A percentile compares a stretch with the other conserved stretches of the same genome.
Evolutionary conservation across 345 rosid species (phyloP).

Genomic region (Pistacia integerrima): DNA sequence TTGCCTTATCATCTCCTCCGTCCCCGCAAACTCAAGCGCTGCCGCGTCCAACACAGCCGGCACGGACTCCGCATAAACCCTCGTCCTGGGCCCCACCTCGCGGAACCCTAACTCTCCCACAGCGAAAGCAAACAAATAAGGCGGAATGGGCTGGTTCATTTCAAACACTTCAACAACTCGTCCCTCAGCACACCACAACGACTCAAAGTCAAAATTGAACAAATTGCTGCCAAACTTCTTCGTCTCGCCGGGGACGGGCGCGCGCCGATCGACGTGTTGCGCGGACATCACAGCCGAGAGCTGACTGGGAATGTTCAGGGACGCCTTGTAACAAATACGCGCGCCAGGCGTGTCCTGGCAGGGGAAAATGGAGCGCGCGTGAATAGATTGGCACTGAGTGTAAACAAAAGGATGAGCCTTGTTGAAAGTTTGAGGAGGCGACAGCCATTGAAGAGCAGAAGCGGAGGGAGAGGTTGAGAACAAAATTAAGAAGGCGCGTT

Average conservation of each 20-base stretch:
- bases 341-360: slow-evolving; percentile 98
- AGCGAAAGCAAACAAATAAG: slow-evolving; percentile 89
- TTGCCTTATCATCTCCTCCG: slow-evolving; percentile 80
- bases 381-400: slow-evolving; percentile 89
- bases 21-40: slow-evolving; percentile 79
- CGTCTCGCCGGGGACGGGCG: slow-evolving; percentile 53
- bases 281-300: slow-evolving; percentile 94
- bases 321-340: slow-evolving; percentile 62
- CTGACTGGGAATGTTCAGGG: slow-evolving; percentile 59
- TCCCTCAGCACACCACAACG: slow-evolving; percentile 68
- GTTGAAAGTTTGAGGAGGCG: slow-evolving; percentile 72
- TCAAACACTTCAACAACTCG: slow-evolving; percentile 82
- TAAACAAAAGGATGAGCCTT: slow-evolving; percentile 70
- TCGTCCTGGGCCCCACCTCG: slow-evolving; percentile 91
- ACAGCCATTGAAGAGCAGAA: slow-evolving; percentile 92
- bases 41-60: slow-evolving; percentile 65
- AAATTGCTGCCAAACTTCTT: slow-evolving; percentile 22
- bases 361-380: slow-evolving; percentile 90
- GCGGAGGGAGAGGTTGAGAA: slow-evolving; percentile 71
- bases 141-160: slow-evolving; percentile 94
- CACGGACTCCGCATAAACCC: slow-evolving; percentile 69
- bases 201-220: slow-evolving; percentile 23
- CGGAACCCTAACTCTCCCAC: slow-evolving; percentile 78
- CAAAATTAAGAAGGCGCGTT: slow-evolving; percentile 42
- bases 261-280: slow-evolving; percentile 60